Evolutionary conservation across 768 basidiomycete species (phyloP).

Genomic region (Clitopilus hobsonii): DNA sequence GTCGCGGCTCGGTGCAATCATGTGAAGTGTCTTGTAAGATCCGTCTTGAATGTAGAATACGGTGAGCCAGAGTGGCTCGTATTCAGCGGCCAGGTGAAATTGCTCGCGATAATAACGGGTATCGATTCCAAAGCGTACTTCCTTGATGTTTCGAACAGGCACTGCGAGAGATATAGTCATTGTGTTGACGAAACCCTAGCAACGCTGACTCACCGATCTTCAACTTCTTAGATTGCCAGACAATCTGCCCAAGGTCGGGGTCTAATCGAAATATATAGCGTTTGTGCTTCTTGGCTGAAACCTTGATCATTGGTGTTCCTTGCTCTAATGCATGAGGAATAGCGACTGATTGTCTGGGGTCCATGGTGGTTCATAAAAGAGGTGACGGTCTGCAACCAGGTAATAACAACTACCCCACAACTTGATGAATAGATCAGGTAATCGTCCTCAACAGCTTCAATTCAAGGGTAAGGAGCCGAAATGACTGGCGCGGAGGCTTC

Average conservation of each 20-base stretch:
- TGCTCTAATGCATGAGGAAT: conserved; percentile 19
- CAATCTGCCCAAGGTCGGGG: conserved; percentile 71
- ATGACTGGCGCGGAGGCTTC: background rate
- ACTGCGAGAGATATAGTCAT: conserved; percentile 37
- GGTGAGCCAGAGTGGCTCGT: conserved; percentile 76
- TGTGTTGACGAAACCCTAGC: conserved; percentile 17
- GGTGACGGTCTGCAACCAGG: background rate
- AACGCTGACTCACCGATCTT: conserved; percentile 56
- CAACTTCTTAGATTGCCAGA: conserved; percentile 67
- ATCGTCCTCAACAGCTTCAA: background rate
- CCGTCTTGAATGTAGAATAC: conserved; percentile 76
- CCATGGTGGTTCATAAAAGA: background rate
- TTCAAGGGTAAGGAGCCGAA: background rate
- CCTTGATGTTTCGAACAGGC: conserved; percentile 81
- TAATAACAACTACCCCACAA: background rate
- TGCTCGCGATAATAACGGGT: conserved; percentile 71
- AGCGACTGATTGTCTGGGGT: background rate
- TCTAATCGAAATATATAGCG: conserved; percentile 64
- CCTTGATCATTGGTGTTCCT: conserved; percentile 74
- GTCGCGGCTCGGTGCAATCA: conserved; percentile 61
- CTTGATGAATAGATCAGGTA: background rate
- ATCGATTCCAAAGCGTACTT: conserved; percentile 72
- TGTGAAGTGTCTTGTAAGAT: conserved; percentile 77
- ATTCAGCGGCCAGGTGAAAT: conserved; percentile 59
- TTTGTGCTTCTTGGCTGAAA: conserved; percentile 72